Percentiles rank a stretch among this genome's conserved stretches.
Conservation (phyloP, 108 stramenopile species). For the Schizochytrium sp. region DNA sequence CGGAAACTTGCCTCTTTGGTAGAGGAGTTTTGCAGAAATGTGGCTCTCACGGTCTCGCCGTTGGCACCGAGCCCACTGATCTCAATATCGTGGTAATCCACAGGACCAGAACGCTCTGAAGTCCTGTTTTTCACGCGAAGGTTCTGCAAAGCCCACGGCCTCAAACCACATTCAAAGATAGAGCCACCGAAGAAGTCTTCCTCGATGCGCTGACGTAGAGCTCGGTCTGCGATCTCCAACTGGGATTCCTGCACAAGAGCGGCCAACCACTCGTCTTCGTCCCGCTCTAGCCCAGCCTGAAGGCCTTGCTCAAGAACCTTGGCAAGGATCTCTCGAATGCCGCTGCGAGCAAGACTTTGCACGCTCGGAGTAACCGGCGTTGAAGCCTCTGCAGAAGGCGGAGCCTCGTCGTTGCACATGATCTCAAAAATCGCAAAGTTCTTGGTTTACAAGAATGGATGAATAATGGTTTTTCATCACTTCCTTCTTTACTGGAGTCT, state of each 20-base stretch:
- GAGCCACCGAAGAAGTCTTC: neutral
- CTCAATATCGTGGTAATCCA: constrained; percentile 30
- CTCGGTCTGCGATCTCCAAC: neutral
- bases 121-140: neutral
- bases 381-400: no score
- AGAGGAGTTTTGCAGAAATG: neutral
- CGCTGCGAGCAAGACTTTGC: neutral
- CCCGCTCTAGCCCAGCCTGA: neutral
- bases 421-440: no score
- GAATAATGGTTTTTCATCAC: no score
- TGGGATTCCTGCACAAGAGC: neutral
- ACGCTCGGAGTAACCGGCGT: neutral
- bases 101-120: neutral
- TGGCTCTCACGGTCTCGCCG: neutral
- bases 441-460: no score
- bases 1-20: constrained; percentile 24
- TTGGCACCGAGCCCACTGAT: neutral
- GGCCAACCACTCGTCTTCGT: constrained; percentile 23
- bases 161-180: neutral
- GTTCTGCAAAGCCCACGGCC: neutral
- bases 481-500: no score
- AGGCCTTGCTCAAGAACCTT: neutral
- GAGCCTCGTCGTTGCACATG: no score
- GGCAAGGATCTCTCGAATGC: neutral
- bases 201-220: constrained; percentile 37